Evolutionary conservation across 192 early-diverging fungal genomes (phyloP), one percentile per base, ranked within the genome.

Genomic region (Coemansia umbellata): DNA sequence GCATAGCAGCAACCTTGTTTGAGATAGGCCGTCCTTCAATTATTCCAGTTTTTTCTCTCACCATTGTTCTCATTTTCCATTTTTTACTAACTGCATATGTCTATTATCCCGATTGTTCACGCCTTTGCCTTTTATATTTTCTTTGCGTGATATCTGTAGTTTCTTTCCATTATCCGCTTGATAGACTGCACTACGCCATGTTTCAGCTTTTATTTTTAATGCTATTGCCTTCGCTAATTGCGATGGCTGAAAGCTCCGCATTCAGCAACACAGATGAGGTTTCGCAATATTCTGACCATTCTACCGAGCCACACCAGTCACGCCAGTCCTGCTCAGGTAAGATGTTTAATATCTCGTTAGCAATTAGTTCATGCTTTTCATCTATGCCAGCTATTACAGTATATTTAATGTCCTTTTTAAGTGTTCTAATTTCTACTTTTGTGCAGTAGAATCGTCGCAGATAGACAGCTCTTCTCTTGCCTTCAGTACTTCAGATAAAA

Each of bases 141-240:
- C 11, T 19, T n/a, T 47, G 26, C n/a, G 49, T 59, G 10, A 18
- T 48, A 14, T 9, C 13, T 63, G 52, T 75, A 75, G 72, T 41
- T 50, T 22, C 53, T 5, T 22, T 50, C 21, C 59, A 69, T 35
- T 70, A 69, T 32, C 57, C 74, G 36, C 58, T 77, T 24, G 74
- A 77, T 51, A 58, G 58, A 22, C 53, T 77, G 28, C 74, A 77
- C 36, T 70, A 69, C 36, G 47, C 47, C 15, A 56, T 77, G 30
- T 62, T 77, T 45, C 74, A 77, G 58, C 45, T 69, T 14, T 39
- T 77, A 39, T 51, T 70, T 27, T 31, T 59, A 11, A 31, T 51
- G 11, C 13, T 62, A 51, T 27, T 62, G 30, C 67, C 57, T 6
- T 30, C 45, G 8, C n/a, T 47, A 23, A 21, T 43, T 15, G 33